These are phyloP conservation scores for Dothistroma septosporum DNA, from an alignment of 2,329 filamentous ascomycete species.

Conservation along the genomic window DNA sequence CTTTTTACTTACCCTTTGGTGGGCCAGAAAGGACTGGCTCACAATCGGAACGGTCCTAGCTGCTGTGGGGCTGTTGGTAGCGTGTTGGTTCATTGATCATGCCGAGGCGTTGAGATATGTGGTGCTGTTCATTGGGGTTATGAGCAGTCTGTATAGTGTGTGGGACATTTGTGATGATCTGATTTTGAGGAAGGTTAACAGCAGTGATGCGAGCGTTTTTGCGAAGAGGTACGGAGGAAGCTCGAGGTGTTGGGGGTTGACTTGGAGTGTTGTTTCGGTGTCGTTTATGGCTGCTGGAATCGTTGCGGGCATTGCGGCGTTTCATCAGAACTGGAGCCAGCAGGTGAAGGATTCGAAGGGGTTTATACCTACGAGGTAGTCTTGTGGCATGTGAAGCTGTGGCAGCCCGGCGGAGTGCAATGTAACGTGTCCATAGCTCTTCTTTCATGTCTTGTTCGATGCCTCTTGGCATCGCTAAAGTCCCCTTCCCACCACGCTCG, in stretches of 20 bases:
- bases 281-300: conserved; percentile 69
- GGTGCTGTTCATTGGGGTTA: conserved; percentile 73
- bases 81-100: conserved; percentile 75
- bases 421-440: not conserved
- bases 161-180: conserved; percentile 85
- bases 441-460: not conserved
- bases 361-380: conserved; percentile 53
- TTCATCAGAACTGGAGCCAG: conserved; percentile 64
- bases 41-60: conserved; percentile 67
- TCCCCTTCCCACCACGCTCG: too few species aligned
- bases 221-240: conserved; percentile 73
- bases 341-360: conserved; percentile 65
- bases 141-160: conserved; percentile 74
- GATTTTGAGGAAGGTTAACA: conserved; percentile 75
- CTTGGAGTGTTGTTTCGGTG: conserved; percentile 71
- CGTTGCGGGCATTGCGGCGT: conserved; percentile 71
- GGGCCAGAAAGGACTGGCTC: conserved; percentile 73
- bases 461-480: too few species aligned
- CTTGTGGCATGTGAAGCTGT: not conserved
- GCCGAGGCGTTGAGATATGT: conserved; percentile 67
- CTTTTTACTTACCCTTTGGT: conserved; percentile 77
- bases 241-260: conserved; percentile 74
- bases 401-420: not conserved
- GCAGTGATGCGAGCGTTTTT: conserved; percentile 74
- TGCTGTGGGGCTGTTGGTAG: conserved; percentile 66